Evolutionary conservation across 2,329 filamentous ascomycete genomes (phyloP).

Genomic region (Xylaria arbuscula): DNA sequence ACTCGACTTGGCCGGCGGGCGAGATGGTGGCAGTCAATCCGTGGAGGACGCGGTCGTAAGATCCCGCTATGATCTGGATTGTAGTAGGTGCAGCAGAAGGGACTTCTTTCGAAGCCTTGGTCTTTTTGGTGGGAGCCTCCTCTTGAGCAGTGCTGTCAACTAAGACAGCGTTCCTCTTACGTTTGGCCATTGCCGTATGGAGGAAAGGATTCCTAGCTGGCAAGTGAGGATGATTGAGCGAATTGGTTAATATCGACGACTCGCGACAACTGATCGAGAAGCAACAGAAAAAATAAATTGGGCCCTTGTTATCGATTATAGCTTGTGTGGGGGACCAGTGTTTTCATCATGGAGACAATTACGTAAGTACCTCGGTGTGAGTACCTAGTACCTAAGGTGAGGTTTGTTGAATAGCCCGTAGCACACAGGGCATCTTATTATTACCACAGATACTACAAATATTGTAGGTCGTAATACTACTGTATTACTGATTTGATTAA

Average conservation of each 20-base stretch:
- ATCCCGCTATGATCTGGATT: conserved; percentile 92
- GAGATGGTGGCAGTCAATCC: conserved; percentile 83
- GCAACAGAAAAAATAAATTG: conserved; percentile 37
- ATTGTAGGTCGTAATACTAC: not conserved
- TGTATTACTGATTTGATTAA: conserved; percentile 3
- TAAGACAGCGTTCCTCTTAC: conserved; percentile 58
- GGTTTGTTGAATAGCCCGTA: no score
- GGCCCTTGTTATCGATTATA: conserved; percentile 36
- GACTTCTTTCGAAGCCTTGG: conserved; percentile 44
- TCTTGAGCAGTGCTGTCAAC: conserved; percentile 28
- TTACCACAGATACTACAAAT: no score
- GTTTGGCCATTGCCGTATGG: conserved; percentile 57
- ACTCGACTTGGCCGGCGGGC: conserved; percentile 64
- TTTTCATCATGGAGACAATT: no score
- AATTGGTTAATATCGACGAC: not conserved
- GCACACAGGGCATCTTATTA: no score
- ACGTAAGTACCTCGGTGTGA: no score
- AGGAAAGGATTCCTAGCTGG: conserved; percentile 5
- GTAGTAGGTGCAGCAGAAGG: conserved; percentile 57
- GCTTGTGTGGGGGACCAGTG: not conserved
- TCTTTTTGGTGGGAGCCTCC: conserved; percentile 41
- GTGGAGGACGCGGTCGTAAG: conserved; percentile 93
- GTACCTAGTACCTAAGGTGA: no score
- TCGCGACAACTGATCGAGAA: not conserved
- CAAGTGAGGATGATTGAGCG: conserved; percentile 23